phyloP scores from a whole-genome alignment of 441 rosid genomes.

The Aquilaria agallochum region DNA sequence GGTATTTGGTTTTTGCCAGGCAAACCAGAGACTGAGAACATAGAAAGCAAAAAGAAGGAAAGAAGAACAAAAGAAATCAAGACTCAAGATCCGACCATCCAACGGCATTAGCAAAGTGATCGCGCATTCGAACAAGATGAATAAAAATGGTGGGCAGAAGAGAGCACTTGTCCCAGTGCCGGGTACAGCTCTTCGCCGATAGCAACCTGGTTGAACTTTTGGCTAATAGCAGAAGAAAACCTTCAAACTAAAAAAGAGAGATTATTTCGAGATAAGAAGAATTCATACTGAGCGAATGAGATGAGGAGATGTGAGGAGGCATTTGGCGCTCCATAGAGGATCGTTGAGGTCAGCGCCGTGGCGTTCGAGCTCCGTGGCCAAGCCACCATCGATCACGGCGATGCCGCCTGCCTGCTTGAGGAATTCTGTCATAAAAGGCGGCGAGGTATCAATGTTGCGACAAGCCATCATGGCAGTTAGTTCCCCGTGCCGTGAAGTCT shows the following conservation, averaged over 20 bases:
- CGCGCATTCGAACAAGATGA: background rate
- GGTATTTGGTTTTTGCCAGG: too few relatives aligned
- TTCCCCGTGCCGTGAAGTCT: too few relatives aligned
- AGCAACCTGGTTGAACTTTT: too few relatives aligned
- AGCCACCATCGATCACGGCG: constrained; percentile 80
- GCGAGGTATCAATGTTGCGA: constrained; percentile 17
- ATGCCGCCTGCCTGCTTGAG: constrained; percentile 55
- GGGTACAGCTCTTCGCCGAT: too few relatives aligned
- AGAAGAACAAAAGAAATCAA: background rate
- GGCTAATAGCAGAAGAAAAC: too few relatives aligned
- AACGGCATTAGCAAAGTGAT: background rate
- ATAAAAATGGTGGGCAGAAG: background rate
- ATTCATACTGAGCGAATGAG: constrained; percentile 57
- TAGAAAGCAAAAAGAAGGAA: background rate
- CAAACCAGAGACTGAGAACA: background rate
- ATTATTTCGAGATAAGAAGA: background rate
- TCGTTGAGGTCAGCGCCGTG: constrained; percentile 92
- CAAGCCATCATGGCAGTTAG: constrained; percentile 13
- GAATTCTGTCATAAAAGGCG: constrained; percentile 50
- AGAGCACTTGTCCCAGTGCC: background rate
- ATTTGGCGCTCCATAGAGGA: constrained; percentile 96
- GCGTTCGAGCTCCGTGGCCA: constrained; percentile 86
- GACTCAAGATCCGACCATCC: background rate
- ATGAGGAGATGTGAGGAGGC: constrained; percentile 76
- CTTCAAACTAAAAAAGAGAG: too few relatives aligned